These are phyloP conservation scores for Gymnopilus junonius DNA, from an alignment of 768 basidiomycete genomes.

Conservation along the genomic window DNA sequence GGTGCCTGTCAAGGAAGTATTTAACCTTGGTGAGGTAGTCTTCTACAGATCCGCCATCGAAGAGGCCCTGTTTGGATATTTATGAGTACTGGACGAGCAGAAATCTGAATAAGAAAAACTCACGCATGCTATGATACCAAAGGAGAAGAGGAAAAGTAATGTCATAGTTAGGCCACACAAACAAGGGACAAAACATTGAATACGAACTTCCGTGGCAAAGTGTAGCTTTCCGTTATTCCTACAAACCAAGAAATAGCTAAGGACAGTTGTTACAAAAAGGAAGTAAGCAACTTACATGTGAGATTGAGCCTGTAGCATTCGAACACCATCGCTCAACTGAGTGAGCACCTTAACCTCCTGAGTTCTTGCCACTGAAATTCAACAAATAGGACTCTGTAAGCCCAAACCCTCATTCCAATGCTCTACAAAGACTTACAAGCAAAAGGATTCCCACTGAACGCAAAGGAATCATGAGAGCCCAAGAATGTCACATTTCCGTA, in stretches of 20 bases:
- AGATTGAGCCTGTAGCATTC: slow-evolving; percentile 59
- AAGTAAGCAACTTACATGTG: slow-evolving; percentile 36
- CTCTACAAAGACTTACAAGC: slow-evolving; percentile 39
- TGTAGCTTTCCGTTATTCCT: slow-evolving; percentile 44
- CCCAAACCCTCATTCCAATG: not conserved
- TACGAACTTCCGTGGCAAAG: slow-evolving; percentile 69
- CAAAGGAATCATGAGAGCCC: slow-evolving; percentile 61
- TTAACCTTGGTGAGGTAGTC: slow-evolving; percentile 56
- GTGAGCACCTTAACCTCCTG: slow-evolving; percentile 51
- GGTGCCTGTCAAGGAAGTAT: slow-evolving; percentile 58
- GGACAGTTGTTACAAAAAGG: not conserved
- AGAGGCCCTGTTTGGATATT: slow-evolving; percentile 34
- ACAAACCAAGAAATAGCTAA: not conserved
- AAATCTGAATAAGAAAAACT: not conserved
- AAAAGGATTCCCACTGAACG: slow-evolving; percentile 50
- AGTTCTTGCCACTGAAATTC: slow-evolving; percentile 42
- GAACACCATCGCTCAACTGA: slow-evolving; percentile 52
- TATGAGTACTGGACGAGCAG: not conserved
- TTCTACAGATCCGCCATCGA: slow-evolving; percentile 54
- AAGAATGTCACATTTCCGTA: slow-evolving; percentile 57
- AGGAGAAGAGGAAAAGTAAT: not conserved
- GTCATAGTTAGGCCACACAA: not conserved
- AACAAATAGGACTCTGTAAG: not conserved
- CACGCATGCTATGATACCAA: slow-evolving; percentile 32
- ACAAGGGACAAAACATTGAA: not conserved